Conservation (phyloP, 208 protist species). For the Trypanosoma conorhini region DNA sequence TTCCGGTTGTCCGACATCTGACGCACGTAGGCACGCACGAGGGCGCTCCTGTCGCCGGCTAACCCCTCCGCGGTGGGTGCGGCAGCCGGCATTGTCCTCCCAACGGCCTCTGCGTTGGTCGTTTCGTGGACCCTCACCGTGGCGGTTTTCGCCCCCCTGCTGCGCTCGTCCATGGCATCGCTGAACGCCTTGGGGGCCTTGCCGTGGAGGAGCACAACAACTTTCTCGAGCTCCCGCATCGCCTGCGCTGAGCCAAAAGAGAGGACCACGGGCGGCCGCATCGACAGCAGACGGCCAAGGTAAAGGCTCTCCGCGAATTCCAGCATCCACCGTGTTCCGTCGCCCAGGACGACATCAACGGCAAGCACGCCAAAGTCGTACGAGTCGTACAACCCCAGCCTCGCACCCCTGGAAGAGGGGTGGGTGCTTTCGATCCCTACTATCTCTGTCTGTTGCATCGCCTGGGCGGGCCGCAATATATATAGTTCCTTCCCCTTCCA, state of each 20-base stretch:
- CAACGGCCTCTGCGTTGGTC: not conserved
- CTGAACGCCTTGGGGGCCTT: not conserved
- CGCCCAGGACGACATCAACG: slow-evolving; percentile 30
- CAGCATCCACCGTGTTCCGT: slow-evolving; percentile 21
- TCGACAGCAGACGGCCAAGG: slow-evolving; percentile 14
- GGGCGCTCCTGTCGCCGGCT: not conserved
- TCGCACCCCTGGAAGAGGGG: not conserved
- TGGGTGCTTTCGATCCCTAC: not conserved
- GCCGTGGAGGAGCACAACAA: slow-evolving; percentile 7
- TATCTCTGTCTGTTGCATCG: not conserved
- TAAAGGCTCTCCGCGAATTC: slow-evolving; percentile 30
- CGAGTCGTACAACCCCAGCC: not conserved
- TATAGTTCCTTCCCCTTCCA: not conserved
- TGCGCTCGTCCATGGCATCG: not conserved
- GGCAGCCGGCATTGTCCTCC: not conserved
- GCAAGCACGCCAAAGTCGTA: slow-evolving; percentile 29
- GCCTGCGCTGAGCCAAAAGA: slow-evolving; percentile 20
- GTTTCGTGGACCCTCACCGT: not conserved
- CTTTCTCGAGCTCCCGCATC: slow-evolving; percentile 19
- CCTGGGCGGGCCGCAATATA: not conserved
- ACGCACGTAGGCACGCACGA: not conserved
- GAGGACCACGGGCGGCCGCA: slow-evolving; percentile 10
- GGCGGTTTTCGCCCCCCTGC: not conserved
- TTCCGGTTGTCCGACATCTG: slow-evolving; percentile 18
- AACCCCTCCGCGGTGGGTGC: slow-evolving; percentile 1